A percentile compares a stretch with the other conserved stretches of the same genome.
Conservation (phyloP, 305 asterid genomes). For the Fraxinus albicans region DNA sequence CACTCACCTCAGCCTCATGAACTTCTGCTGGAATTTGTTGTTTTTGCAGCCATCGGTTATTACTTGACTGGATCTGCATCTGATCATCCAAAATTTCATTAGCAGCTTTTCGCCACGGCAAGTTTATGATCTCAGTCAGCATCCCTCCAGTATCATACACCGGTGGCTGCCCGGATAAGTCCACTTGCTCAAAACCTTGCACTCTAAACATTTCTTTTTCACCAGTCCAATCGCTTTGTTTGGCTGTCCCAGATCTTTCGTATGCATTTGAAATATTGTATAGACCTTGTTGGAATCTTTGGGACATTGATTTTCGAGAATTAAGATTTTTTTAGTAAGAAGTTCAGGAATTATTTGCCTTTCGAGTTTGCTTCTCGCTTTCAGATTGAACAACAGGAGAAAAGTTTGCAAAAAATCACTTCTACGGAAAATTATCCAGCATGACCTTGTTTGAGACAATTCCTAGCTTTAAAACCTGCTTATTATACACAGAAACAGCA, state of each 20-base stretch:
- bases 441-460: neutral
- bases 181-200: slow-evolving; percentile 39
- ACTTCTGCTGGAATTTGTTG: slow-evolving; percentile 31
- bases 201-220: slow-evolving; percentile 27
- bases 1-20: slow-evolving; percentile 23
- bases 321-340: neutral
- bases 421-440: neutral
- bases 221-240: slow-evolving; percentile 32
- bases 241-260: slow-evolving; percentile 37
- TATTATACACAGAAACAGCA: neutral
- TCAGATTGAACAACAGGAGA: neutral
- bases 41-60: slow-evolving; percentile 41
- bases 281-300: slow-evolving; percentile 40
- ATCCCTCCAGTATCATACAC: slow-evolving; percentile 43
- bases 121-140: slow-evolving; percentile 46
- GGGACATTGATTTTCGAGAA: slow-evolving; percentile 48
- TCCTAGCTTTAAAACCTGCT: neutral
- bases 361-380: neutral
- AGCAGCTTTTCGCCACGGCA: slow-evolving; percentile 35
- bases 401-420: neutral
- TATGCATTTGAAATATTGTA: slow-evolving; percentile 41
- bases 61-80: slow-evolving; percentile 59
- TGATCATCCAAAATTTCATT: slow-evolving; percentile 42
- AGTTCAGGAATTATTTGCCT: neutral
- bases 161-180: slow-evolving; percentile 18